A percentile compares a stretch with the other conserved stretches of the same genome.
Evolutionary conservation across 1,139 yeast species (phyloP).

Genomic region (Magnusiomyces paraingens): DNA sequence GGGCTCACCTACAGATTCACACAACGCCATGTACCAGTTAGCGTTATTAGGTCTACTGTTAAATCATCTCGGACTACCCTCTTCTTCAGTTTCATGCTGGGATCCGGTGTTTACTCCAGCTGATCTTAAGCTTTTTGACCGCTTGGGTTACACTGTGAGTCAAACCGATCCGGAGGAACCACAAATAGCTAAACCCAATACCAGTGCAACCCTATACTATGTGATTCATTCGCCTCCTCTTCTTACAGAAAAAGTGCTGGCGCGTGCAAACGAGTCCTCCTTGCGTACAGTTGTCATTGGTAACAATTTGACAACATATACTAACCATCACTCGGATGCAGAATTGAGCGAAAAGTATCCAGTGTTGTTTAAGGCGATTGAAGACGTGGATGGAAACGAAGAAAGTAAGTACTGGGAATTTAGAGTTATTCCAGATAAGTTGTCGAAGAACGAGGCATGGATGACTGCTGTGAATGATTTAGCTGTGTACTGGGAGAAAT

Average conservation of each 20-base stretch:
- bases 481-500: constrained; percentile 27
- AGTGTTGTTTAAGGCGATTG: constrained; percentile 14
- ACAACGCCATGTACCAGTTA: constrained; percentile 57
- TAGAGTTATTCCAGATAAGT: constrained; percentile 19
- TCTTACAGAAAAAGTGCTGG: constrained; percentile 45
- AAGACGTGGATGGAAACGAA: constrained; percentile 6
- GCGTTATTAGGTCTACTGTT: constrained; percentile 46
- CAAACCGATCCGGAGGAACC: constrained; percentile 19
- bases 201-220: constrained; percentile 40
- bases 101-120: constrained; percentile 55
- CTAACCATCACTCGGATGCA: constrained; percentile 16
- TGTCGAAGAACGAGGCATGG: constrained; percentile 28
- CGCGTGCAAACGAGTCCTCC: constrained; percentile 31
- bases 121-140: constrained; percentile 36
- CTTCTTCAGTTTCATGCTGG: constrained; percentile 41
- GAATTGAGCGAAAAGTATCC: constrained; percentile 23
- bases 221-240: constrained; percentile 72
- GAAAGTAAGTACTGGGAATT: constrained; percentile 15
- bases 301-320: constrained; percentile 30
- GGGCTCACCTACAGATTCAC: constrained; percentile 56
- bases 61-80: constrained; percentile 23
- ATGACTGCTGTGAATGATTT: constrained; percentile 33
- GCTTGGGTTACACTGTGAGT: constrained; percentile 28
- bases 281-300: constrained; percentile 26
- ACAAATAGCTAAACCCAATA: constrained; percentile 16